Base-by-base conservation (phyloP, 345 rosid genomes). In the Theobroma cacao region DNA sequence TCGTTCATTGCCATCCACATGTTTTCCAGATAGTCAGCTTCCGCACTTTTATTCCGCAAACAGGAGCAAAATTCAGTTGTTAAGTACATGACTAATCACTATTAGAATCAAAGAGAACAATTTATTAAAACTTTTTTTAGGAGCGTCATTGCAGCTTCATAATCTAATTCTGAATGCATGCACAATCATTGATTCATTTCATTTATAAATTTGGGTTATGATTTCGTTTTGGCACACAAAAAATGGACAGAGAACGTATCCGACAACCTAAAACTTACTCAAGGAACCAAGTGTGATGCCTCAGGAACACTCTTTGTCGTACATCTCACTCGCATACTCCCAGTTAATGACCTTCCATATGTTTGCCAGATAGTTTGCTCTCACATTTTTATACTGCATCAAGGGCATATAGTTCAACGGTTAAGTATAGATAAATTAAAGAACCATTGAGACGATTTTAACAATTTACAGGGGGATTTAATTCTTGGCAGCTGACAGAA, bases 311-410 rank as follows among this genome's bases (percentile, higher is more conserved):
- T 87, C 93, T 77, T 86, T 88, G 6, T 86, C 86, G 28, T 90
- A 92, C 71, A 89, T 80, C 41, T 89, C 87, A 74, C 90, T 80
- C 0, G 97, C 97, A 81, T 92, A 90, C 63, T 93, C 91, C 98
- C 99, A 95, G 88, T 93, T 92, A 56, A 95, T 85, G 41, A 94
- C 94, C 71, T 87, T 93, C 99, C 99, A 95, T 45, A 95, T 89
- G 90, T 92, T 93, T 91, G 91, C 93, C 78, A 91, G 85, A 82
- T 93, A 95, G 38, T 88, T 91, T 0, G 97, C 92, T 74, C 88
- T 88, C 61, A 87, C 93, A 61, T 92, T 91, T 87, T 92, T 92
- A 92, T 92, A 91, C 95, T 92, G 91, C 82, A 86, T 9, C 22
- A 82, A 10, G 3, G 5, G 26, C 24, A 64, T 59, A 67, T 10